Evolutionary conservation across 148 eudicot genomes (phyloP).

Genomic region (Rheum nobile): DNA sequence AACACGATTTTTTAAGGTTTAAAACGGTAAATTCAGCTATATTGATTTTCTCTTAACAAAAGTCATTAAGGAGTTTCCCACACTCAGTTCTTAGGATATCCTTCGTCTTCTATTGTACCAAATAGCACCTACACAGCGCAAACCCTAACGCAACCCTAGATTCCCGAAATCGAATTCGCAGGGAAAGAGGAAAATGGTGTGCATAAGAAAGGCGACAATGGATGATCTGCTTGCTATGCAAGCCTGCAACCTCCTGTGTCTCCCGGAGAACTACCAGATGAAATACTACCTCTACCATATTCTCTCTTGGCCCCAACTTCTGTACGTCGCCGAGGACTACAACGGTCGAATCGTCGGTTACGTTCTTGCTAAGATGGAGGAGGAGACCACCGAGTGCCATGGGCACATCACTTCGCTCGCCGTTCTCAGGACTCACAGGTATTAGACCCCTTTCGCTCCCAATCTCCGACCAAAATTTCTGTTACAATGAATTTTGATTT

Average conservation of each 20-base stretch:
- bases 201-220: slow-evolving; percentile 80
- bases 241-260: slow-evolving; percentile 70
- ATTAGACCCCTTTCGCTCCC: slow-evolving; percentile 6
- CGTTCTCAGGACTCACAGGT: slow-evolving; percentile 75
- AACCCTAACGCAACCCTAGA: slow-evolving; percentile 15
- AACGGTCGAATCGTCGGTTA: slow-evolving; percentile 79
- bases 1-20: neutral
- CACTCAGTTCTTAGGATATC: neutral
- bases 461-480: neutral
- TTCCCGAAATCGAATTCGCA: neutral
- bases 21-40: neutral
- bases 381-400: slow-evolving; percentile 78
- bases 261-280: slow-evolving; percentile 95
- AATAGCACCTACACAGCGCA: neutral
- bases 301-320: slow-evolving; percentile 88
- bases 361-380: slow-evolving; percentile 90
- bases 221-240: slow-evolving; percentile 88
- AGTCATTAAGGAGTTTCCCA: neutral
- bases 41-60: neutral
- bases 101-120: neutral
- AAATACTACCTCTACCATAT: slow-evolving; percentile 91
- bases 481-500: neutral
- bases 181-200: slow-evolving; percentile 42
- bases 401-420: slow-evolving; percentile 93
- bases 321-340: slow-evolving; percentile 89